A percentile compares a stretch with the other conserved stretches of the same genome.
Evolutionary conservation across 306 rosid species (phyloP).

Genomic region (Biancaea sappan): DNA sequence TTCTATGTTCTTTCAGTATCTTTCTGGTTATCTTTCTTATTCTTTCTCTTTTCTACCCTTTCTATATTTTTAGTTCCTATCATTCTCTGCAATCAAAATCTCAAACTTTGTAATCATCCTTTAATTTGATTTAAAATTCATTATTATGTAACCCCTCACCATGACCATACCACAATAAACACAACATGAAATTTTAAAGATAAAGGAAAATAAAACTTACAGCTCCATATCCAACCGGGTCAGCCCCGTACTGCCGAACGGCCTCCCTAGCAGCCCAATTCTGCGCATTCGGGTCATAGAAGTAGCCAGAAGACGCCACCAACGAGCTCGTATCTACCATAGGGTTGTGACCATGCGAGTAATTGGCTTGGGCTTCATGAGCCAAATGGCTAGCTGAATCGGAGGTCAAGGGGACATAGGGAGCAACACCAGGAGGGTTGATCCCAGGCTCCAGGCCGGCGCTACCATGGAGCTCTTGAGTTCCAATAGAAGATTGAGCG

Average conservation of each 20-base stretch:
- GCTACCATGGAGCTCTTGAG: not conserved
- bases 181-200: not conserved
- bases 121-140: not conserved
- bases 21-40: too few relatives aligned
- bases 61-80: too few relatives aligned
- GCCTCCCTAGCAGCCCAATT: conserved; percentile 43
- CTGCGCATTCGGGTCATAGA: conserved; percentile 29
- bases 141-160: not conserved
- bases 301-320: conserved; percentile 29
- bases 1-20: too few relatives aligned
- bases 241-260: conserved; percentile 38
- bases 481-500: conserved; percentile 7
- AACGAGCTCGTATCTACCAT: conserved; percentile 24
- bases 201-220: conserved; percentile 20
- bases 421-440: conserved; percentile 43
- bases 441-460: conserved; percentile 16
- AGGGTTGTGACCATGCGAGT: conserved; percentile 25
- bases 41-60: too few relatives aligned
- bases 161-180: not conserved
- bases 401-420: not conserved
- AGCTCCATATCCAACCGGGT: conserved; percentile 29
- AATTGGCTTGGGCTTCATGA: conserved; percentile 28
- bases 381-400: not conserved
- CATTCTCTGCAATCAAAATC: not conserved
- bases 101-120: not conserved